Percentiles rank a stretch among this genome's conserved stretches.
phyloP scores from a whole-genome alignment of 805 yeast species.

The Tetrapisispora fleetii region DNA sequence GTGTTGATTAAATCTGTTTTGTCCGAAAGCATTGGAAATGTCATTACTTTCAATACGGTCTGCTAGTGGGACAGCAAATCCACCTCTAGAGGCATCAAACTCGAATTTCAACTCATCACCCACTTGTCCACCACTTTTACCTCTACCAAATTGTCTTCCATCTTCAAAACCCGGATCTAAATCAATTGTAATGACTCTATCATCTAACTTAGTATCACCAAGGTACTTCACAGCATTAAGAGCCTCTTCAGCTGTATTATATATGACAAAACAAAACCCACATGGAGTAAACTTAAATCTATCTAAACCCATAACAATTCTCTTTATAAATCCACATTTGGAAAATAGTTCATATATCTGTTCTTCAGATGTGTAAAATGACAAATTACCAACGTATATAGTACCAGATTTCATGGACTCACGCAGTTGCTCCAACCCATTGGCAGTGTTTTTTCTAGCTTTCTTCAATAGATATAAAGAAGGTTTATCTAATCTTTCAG shows the following conservation, averaged over 20 bases:
- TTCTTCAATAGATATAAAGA: constrained; percentile 58
- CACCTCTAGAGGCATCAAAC: constrained; percentile 40
- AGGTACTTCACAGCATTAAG: constrained; percentile 74
- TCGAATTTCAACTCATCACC: constrained; percentile 53
- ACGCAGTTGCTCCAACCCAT: constrained; percentile 54
- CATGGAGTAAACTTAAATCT: constrained; percentile 87
- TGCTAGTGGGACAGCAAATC: constrained; percentile 33
- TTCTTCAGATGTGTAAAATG: constrained; percentile 89
- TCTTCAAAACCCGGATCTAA: constrained; percentile 93
- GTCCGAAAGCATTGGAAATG: constrained; percentile 1
- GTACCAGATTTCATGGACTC: constrained; percentile 61
- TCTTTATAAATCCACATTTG: constrained; percentile 67
- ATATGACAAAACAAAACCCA: constrained; percentile 91
- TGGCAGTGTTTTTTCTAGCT: constrained; percentile 39
- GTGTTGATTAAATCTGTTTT: background rate
- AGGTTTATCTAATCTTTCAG: constrained; percentile 61
- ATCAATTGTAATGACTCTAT: constrained; percentile 72
- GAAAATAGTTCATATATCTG: constrained; percentile 82
- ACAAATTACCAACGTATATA: constrained; percentile 82
- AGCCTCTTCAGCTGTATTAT: constrained; percentile 57
- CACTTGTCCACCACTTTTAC: constrained; percentile 86
- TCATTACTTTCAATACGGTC: constrained; percentile 20
- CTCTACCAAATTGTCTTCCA: constrained; percentile 94
- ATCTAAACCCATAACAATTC: constrained; percentile 91
- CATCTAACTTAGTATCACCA: constrained; percentile 76